Conservation (phyloP, 768 basidiomycete genomes). For the Macrolepiota fuliginosa region DNA sequence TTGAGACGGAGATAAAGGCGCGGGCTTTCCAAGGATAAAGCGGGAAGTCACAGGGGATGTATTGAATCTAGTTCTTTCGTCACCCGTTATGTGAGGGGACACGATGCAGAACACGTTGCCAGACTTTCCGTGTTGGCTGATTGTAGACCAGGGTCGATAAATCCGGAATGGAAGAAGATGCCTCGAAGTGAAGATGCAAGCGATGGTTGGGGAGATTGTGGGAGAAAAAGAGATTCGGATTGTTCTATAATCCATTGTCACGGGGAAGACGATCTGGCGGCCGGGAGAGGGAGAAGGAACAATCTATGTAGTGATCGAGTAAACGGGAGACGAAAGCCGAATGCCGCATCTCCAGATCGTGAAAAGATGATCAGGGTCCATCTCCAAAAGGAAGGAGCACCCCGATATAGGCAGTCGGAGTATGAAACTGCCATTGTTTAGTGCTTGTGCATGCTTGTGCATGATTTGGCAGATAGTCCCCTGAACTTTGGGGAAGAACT, state of each 20-base stretch:
- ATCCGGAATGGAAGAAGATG: slow-evolving; percentile 6
- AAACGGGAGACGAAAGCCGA: background rate
- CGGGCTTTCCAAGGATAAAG: background rate
- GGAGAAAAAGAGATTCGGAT: background rate
- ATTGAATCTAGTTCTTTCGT: background rate
- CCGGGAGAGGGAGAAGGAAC: background rate
- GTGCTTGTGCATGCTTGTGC: background rate
- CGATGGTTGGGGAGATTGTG: background rate
- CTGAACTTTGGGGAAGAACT: slow-evolving; percentile 1
- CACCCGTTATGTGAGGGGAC: slow-evolving; percentile 17
- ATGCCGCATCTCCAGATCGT: background rate
- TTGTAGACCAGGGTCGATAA: background rate
- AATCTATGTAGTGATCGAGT: background rate
- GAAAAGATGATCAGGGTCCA: background rate
- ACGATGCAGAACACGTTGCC: slow-evolving; percentile 43
- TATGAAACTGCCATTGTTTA: slow-evolving; percentile 13
- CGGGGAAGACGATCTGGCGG: too few relatives aligned
- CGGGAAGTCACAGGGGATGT: background rate
- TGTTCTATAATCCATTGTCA: too few relatives aligned
- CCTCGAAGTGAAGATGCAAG: background rate
- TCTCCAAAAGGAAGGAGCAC: background rate
- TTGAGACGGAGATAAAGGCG: background rate
- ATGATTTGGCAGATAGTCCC: background rate
- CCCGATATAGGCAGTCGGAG: slow-evolving; percentile 2
- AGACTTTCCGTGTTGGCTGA: slow-evolving; percentile 2